phyloP scores from a whole-genome alignment of 2,329 filamentous ascomycete genomes.

The Macroventuria anomochaeta region DNA sequence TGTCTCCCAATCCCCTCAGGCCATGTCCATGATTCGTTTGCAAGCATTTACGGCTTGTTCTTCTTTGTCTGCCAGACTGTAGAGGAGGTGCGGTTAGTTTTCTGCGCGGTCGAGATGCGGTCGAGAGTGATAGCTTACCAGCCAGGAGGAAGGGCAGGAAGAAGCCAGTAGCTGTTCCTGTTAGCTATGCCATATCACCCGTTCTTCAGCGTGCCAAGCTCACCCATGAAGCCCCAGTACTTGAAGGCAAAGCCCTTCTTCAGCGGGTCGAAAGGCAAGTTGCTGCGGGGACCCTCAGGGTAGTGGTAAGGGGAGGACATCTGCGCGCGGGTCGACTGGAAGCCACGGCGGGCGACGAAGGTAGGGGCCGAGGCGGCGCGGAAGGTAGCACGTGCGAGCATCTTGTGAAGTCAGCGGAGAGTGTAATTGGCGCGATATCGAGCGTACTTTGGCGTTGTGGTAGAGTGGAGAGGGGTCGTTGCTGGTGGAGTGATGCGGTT shows the following conservation, averaged over 20 bases:
- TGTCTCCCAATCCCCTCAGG: constrained; percentile 24
- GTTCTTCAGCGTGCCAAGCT: constrained; percentile 39
- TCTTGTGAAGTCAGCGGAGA: constrained; percentile 62
- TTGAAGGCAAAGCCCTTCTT: constrained; percentile 81
- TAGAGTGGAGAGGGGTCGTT: constrained; percentile 37
- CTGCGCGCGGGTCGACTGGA: constrained; percentile 87
- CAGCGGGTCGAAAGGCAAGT: constrained; percentile 96
- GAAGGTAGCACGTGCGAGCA: constrained; percentile 73
- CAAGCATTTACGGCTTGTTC: constrained; percentile 53
- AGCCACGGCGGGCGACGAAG: constrained; percentile 84
- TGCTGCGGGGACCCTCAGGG: constrained; percentile 91
- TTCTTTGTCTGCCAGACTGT: constrained; percentile 73
- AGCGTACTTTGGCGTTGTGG: constrained; percentile 41
- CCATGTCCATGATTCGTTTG: constrained; percentile 19
- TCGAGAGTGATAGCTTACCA: constrained; percentile 56
- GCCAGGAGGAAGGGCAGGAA: constrained; percentile 67
- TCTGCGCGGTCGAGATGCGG: neutral
- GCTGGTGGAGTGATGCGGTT: constrained; percentile 20
- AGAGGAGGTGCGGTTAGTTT: constrained; percentile 27
- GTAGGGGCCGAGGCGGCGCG: constrained; percentile 67
- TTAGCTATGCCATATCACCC: constrained; percentile 46
- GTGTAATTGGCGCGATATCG: constrained; percentile 32
- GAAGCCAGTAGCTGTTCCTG: constrained; percentile 62
- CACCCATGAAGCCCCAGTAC: constrained; percentile 84
- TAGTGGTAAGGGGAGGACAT: constrained; percentile 96